Evolutionary conservation across 2,329 filamentous ascomycete species (phyloP), one percentile per base, ranked within the genome.

Genomic region (Colletotrichum sp.): DNA sequence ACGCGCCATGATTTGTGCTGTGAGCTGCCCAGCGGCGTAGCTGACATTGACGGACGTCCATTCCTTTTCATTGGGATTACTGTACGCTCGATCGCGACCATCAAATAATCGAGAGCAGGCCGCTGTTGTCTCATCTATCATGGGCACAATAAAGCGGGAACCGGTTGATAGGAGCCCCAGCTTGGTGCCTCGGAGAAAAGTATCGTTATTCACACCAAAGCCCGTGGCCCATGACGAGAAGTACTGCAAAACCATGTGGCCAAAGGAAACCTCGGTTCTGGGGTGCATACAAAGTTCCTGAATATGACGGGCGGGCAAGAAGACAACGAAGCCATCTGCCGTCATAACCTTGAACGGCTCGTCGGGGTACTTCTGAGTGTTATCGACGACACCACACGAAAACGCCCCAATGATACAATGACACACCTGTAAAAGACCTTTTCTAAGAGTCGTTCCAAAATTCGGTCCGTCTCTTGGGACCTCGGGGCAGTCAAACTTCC

Each of bases 261-360:
- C 65, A 27, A 68, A 68, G 27, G 65, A 68, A 57, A 68, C 65
- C 28, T 55, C 65, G 44, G 65, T 57, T 57, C 65, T 68, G 28
- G 65, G 28, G 28, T 68, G 65, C 65, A 68, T 68, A 28, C 65
- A 68, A 39, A 68, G 65, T n/a, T 68, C 65, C 65, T 68, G 65
- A 30, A 68, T 68, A 48, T 66, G 65, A 57, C 48, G 65, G 6
- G 65, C 39, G 28, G 65, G 65, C 65, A 68, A 25, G 44, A 68
- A 68, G 8, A 68, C 65, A 8, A 68, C 55, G 44, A 34, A 68
- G 28, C 65, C 65, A n/a, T 68, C 65, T 28, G 65, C 65, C n/a
- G 65, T 68, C 28, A 57, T 55, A 3, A 68, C 65, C n/a, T 57
- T 68, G 28, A 68, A 68, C 65, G 65, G 65, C 65, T 68, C 65